Percentiles rank a stretch among this genome's conserved stretches.
Evolutionary conservation across 495 filamentous ascomycete species (phyloP).

Genomic region (Pyrenula aspistea): DNA sequence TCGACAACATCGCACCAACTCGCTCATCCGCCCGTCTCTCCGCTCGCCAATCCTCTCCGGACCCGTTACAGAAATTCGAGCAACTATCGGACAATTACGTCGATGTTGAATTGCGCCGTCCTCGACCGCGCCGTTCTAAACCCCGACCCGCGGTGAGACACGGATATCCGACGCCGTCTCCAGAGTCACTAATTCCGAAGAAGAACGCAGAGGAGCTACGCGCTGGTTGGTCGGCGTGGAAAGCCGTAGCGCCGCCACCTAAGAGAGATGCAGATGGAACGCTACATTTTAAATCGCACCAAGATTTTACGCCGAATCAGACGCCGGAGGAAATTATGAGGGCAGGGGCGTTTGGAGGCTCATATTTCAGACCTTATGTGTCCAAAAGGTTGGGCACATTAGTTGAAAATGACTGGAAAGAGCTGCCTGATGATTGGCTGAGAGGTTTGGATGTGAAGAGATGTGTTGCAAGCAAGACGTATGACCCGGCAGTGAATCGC

Average conservation of each 20-base stretch:
- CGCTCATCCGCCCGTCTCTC: conserved; percentile 24
- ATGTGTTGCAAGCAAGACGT: conserved; percentile 20
- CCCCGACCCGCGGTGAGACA: background rate
- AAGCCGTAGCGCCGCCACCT: conserved; percentile 15
- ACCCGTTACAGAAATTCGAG: background rate
- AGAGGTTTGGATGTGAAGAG: conserved; percentile 17
- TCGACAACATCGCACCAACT: conserved; percentile 10
- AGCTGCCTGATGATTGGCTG: conserved; percentile 27
- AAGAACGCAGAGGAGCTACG: conserved; percentile 16
- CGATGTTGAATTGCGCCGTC: conserved; percentile 1
- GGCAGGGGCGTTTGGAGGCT: conserved; percentile 33
- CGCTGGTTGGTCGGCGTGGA: conserved; percentile 29
- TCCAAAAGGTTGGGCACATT: conserved; percentile 24
- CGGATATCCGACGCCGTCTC: background rate
- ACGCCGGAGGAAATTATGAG: conserved; percentile 32
- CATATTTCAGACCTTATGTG: conserved; percentile 30
- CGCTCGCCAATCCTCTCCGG: conserved; percentile 2
- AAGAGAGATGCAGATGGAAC: conserved; percentile 21
- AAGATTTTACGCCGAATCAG: conserved; percentile 33
- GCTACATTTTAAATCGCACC: conserved; percentile 28
- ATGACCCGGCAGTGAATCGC: conserved; percentile 32
- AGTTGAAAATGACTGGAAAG: conserved; percentile 25
- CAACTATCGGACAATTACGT: conserved; percentile 14
- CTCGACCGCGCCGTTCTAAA: background rate
- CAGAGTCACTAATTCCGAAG: background rate